A percentile compares a stretch with the other conserved stretches of the same genome.
phyloP scores from a whole-genome alignment of 192 early-diverging fungal genomes.

The Umbelopsis sp. region DNA sequence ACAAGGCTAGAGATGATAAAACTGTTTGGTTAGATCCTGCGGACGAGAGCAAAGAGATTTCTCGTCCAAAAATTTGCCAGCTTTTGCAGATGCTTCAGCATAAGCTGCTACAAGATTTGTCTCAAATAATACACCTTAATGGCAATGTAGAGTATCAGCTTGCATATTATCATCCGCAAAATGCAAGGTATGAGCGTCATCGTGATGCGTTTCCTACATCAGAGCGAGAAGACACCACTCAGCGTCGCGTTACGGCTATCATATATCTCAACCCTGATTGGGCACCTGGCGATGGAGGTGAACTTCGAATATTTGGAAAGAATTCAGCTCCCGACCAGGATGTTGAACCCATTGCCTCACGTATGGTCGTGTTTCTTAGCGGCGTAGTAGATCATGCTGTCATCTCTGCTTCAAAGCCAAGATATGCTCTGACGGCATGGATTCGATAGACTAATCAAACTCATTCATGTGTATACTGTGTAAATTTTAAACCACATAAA shows the following conservation, averaged over 20 bases:
- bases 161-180: conserved; percentile 49
- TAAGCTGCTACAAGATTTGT: conserved; percentile 42
- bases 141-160: conserved; percentile 54
- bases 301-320: conserved; percentile 56
- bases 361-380: conserved; percentile 48
- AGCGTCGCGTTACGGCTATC: conserved; percentile 61
- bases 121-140: conserved; percentile 45
- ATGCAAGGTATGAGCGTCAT: conserved; percentile 55
- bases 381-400: conserved; percentile 64
- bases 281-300: conserved; percentile 53
- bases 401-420: conserved; percentile 44
- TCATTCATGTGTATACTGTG: conserved; percentile 7
- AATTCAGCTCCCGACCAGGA: conserved; percentile 35
- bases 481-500: background rate
- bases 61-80: conserved; percentile 37
- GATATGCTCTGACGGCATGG: conserved; percentile 55
- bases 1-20: conserved; percentile 53
- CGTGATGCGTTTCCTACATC: conserved; percentile 62
- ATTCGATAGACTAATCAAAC: conserved; percentile 36
- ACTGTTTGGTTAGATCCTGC: conserved; percentile 47
- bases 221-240: conserved; percentile 48
- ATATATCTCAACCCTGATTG: conserved; percentile 59
- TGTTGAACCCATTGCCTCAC: conserved; percentile 41
- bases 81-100: conserved; percentile 35
- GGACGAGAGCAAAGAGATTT: conserved; percentile 24